A percentile compares a stretch with the other conserved stretches of the same genome.
These are phyloP conservation scores for Tardiomyces depauwii DNA, from an alignment of 1,139 yeast genomes.

Conservation along the genomic window DNA sequence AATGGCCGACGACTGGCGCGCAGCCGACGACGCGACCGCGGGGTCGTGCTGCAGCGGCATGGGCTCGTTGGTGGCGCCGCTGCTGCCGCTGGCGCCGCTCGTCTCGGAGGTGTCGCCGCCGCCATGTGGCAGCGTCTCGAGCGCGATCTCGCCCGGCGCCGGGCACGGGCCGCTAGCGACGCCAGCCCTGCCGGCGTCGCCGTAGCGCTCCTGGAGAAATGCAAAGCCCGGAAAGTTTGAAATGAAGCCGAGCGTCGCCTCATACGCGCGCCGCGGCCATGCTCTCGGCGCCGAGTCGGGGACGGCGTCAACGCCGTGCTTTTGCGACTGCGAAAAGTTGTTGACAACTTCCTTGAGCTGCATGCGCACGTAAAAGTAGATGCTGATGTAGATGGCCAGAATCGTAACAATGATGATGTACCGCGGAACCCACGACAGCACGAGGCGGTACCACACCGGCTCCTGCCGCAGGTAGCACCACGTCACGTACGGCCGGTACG, in stretches of 20 bases:
- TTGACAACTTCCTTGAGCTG: conserved; percentile 20
- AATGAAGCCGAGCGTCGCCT: conserved; percentile 2
- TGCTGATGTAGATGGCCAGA: conserved; percentile 52
- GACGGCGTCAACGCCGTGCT: conserved; percentile 6
- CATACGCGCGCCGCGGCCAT: neutral
- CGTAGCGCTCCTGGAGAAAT: conserved; percentile 9
- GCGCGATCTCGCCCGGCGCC: too few relatives aligned
- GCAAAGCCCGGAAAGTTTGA: conserved; percentile 21
- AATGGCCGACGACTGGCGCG: conserved; percentile 18
- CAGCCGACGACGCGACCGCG: neutral
- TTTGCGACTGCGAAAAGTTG: conserved; percentile 18
- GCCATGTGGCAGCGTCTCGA: too few relatives aligned
- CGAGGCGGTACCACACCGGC: conserved; percentile 68
- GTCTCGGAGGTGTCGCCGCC: too few relatives aligned
- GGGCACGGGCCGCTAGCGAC: conserved; percentile 9
- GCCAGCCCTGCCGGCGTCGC: neutral
- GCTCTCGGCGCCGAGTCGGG: neutral
- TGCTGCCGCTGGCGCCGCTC: too few relatives aligned
- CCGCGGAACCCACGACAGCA: conserved; percentile 75
- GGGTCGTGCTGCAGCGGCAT: too few relatives aligned
- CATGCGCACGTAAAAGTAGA: conserved; percentile 58
- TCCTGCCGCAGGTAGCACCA: conserved; percentile 74
- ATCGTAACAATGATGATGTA: conserved; percentile 55
- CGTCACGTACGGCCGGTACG: conserved; percentile 37
- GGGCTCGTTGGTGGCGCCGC: neutral